These are phyloP conservation scores for Rubroshorea leprosula DNA, from an alignment of 345 rosid genomes.

Conservation along the genomic window DNA sequence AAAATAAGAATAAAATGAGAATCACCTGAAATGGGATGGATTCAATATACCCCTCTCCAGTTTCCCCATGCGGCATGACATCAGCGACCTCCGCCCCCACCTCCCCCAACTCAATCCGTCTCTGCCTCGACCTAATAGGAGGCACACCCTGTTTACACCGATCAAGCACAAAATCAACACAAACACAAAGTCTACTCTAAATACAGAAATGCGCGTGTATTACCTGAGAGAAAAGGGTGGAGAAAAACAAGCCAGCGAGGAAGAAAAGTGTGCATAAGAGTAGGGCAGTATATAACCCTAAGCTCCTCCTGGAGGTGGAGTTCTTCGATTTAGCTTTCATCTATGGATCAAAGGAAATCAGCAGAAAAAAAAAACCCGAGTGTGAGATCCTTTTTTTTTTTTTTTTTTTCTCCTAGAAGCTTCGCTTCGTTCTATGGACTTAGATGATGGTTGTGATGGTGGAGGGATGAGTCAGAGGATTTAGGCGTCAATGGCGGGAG, in stretches of 20 bases:
- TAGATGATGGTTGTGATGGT: no score
- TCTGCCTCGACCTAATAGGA: conserved; percentile 41
- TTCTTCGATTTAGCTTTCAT: conserved; percentile 66
- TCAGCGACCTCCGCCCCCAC: conserved; percentile 18
- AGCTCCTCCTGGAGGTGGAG: conserved; percentile 40
- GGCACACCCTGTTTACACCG: conserved; percentile 46
- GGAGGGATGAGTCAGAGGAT: no score
- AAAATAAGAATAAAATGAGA: no score
- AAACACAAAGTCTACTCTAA: not conserved
- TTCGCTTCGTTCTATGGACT: no score
- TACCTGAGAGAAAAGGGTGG: conserved; percentile 49
- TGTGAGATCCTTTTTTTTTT: no score
- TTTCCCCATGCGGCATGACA: conserved; percentile 50
- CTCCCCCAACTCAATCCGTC: conserved; percentile 40
- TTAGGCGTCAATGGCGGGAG: no score
- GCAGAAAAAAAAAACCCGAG: no score
- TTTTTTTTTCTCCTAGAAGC: no score
- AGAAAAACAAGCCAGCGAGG: conserved; percentile 57
- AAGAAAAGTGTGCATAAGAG: conserved; percentile 53
- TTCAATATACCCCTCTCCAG: conserved; percentile 52
- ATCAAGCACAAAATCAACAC: conserved; percentile 7
- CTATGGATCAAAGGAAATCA: not conserved
- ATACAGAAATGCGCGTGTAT: not conserved
- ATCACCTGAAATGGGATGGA: conserved; percentile 76
- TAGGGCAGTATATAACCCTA: conserved; percentile 42